Evolutionary conservation across 2,329 filamentous ascomycete species (phyloP), one percentile per base, ranked within the genome.

Genomic region (Penicillium sp.): DNA sequence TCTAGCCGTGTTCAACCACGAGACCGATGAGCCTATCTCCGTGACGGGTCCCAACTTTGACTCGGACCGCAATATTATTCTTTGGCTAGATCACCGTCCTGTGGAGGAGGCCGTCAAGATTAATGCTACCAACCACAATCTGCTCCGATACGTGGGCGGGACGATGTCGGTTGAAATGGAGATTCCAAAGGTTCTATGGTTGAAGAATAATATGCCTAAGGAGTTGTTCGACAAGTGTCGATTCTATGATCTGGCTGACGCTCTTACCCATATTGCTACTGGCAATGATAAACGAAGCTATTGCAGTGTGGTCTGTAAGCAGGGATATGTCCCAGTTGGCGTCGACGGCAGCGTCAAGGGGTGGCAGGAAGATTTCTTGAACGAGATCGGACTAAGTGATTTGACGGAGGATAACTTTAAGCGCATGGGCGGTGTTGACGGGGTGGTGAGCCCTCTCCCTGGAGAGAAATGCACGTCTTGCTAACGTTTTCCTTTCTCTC

Each of bases 91-190:
- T 65, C 92, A 98, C 66, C 80, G 92, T 26, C 87, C 92, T 1
- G 79, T 92, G 10, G 79, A 85, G 44, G 92, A 98, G 73, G 93
- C 90, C 0, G 82, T 85, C 47, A 84, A 85, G 68, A 94, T 98
- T 70, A 98, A 98, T 64, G 79, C 80, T 37, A 96, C 92, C 2
- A 76, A 82, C 36, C 92, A 98, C 72, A 92, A 93, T 64, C 73
- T 98, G 37, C 78, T 98, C 42, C 84, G 88, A 57, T 98, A 98
- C 60, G 92, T 98, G 12, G 92, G 92, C 52, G 92, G 92, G 47
- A 90, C 84, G 62, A 98, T 98, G 92, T 95, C 87, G 62, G 90
- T 95, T 50, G 92, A 98, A 72, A 98, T 98, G 92, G 92, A 98
- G 65, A 93, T 98, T 39, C 92, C 92, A 48, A 98, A 98, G 70